Conservation (phyloP, 2,329 filamentous ascomycete species). For the Ambrosiella xylebori region DNA sequence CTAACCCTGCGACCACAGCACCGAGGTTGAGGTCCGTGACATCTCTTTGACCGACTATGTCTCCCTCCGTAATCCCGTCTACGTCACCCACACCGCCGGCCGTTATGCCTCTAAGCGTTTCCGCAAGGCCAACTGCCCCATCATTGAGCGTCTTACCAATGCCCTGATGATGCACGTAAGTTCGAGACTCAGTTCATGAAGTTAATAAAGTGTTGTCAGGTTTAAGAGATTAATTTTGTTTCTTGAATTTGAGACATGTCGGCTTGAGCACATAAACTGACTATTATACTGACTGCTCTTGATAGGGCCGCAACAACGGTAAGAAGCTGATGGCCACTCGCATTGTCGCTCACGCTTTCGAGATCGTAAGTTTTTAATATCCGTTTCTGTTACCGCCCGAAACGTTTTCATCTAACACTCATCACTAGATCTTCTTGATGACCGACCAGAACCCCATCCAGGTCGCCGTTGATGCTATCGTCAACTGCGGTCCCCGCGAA, state of each 20-base stretch:
- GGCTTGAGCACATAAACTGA: background rate
- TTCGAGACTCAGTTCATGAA: background rate
- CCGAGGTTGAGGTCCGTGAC: conserved; percentile 97
- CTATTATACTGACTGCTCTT: conserved; percentile 37
- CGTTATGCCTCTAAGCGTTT: conserved; percentile 99
- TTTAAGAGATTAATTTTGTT: no score
- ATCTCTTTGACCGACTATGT: conserved; percentile 99
- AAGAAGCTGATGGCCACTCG: conserved; percentile 99
- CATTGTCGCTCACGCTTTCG: conserved; percentile 97
- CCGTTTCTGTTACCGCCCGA: background rate
- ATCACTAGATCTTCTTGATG: conserved; percentile 89
- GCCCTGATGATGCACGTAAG: conserved; percentile 94
- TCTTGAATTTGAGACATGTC: no score
- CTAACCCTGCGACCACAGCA: conserved; percentile 11
- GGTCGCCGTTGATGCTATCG: conserved; percentile 96
- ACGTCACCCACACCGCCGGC: conserved; percentile 96
- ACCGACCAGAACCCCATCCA: conserved; percentile 99
- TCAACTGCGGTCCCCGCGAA: conserved; percentile 99
- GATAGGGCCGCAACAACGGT: conserved; percentile 99
- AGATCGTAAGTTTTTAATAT: conserved; percentile 62
- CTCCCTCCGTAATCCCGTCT: conserved; percentile 97
- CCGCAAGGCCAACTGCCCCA: conserved; percentile 99
- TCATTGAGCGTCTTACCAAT: conserved; percentile 99
- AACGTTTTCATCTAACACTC: conserved; percentile 18
- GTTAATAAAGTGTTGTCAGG: no score